A percentile compares a stretch with the other conserved stretches of the same genome.
These are phyloP conservation scores for Brassica balearica DNA, from an alignment of 441 rosid species.

Conservation along the genomic window DNA sequence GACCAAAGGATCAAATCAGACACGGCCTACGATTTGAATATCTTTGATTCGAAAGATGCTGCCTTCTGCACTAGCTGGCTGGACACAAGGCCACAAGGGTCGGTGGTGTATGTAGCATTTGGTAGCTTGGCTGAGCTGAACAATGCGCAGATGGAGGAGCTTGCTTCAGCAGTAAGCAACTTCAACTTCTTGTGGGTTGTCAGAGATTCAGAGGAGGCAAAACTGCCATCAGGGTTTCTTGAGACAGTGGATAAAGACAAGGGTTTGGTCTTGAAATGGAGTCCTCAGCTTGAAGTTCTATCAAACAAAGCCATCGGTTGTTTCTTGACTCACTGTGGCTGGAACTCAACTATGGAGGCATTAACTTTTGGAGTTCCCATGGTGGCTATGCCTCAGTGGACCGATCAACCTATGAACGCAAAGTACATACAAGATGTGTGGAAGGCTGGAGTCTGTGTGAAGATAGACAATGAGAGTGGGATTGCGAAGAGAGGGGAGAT, in stretches of 20 bases:
- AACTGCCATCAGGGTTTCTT: conserved; percentile 47
- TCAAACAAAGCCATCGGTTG: conserved; percentile 53
- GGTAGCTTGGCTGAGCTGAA: conserved; percentile 14
- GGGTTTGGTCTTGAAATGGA: conserved; percentile 54
- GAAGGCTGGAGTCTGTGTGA: conserved; percentile 54
- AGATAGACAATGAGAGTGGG: conserved; percentile 43
- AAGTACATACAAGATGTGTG: conserved; percentile 57
- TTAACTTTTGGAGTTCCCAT: conserved; percentile 64
- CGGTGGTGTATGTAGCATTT: conserved; percentile 39
- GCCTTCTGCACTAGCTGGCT: conserved; percentile 54
- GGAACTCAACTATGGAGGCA: conserved; percentile 64
- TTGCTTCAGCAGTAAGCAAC: conserved; percentile 45
- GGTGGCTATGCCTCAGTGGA: conserved; percentile 67
- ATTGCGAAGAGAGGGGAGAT: conserved; percentile 50
- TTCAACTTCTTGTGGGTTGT: conserved; percentile 59
- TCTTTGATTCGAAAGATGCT: conserved; percentile 39
- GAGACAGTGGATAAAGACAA: conserved; percentile 41
- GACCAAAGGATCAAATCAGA: conserved; percentile 57
- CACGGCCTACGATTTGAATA: conserved; percentile 47
- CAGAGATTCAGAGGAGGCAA: conserved; percentile 47
- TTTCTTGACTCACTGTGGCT: conserved; percentile 61
- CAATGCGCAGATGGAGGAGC: conserved; percentile 51
- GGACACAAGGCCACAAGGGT: conserved; percentile 41
- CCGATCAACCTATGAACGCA: conserved; percentile 58
- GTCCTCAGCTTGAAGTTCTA: conserved; percentile 50